These are phyloP conservation scores for Lactarius vividus DNA, from an alignment of 768 basidiomycete species.

Conservation along the genomic window DNA sequence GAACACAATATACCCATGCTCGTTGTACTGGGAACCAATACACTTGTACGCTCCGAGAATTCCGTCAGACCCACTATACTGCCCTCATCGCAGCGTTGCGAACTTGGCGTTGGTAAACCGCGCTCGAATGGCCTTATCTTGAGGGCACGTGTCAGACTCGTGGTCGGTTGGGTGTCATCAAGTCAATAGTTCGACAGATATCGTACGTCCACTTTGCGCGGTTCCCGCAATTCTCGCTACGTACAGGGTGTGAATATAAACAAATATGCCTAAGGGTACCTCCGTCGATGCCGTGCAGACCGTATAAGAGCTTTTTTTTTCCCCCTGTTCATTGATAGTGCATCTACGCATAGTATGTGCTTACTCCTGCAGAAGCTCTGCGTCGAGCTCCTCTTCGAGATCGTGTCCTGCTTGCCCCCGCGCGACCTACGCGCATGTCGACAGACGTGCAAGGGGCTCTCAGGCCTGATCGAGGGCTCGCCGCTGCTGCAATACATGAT, in stretches of 20 bases:
- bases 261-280: background rate
- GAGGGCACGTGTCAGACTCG: slow-evolving; percentile 4
- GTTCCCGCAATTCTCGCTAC: background rate
- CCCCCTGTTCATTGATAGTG: background rate
- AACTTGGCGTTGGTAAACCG: background rate
- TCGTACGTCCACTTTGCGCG: background rate
- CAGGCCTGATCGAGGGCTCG: background rate
- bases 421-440: background rate
- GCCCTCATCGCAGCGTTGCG: background rate
- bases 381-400: background rate
- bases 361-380: background rate
- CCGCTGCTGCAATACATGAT: background rate
- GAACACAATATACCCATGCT: background rate
- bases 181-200: background rate
- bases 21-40: background rate
- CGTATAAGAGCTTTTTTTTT: background rate
- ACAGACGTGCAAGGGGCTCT: background rate
- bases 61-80: background rate
- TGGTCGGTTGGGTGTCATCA: background rate
- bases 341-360: background rate
- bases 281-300: background rate
- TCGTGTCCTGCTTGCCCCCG: background rate
- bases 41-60: background rate
- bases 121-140: background rate
- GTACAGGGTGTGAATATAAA: background rate